Evolutionary conservation across 306 rosid species (phyloP).

Genomic region (Clitoria ternatea): DNA sequence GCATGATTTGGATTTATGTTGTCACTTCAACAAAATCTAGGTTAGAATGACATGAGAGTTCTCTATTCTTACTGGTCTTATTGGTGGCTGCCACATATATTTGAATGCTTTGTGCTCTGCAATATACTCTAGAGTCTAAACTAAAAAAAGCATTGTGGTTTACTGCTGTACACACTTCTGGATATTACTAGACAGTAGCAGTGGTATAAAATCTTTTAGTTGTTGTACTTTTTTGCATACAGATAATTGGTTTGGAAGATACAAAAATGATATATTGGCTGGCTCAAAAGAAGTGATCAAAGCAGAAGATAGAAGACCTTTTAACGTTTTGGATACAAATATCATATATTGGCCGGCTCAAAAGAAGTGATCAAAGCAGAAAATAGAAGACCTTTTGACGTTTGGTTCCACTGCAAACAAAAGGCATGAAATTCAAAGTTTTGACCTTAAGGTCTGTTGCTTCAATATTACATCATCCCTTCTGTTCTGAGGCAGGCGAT

Average conservation of each 20-base stretch:
- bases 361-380: too few relatives aligned
- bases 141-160: background rate
- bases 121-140: background rate
- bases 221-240: background rate
- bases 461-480: constrained; percentile 24
- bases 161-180: background rate
- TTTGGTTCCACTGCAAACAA: constrained; percentile 35
- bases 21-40: background rate
- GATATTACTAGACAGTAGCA: background rate
- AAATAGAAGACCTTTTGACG: constrained; percentile 45
- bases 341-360: constrained; percentile 57
- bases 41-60: background rate
- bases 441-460: background rate
- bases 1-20: background rate
- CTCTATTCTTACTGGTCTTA: background rate
- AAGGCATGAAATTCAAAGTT: background rate
- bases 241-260: constrained; percentile 75
- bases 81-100: background rate
- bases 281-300: constrained; percentile 44
- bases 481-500: constrained; percentile 53
- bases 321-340: constrained; percentile 63
- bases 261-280: constrained; percentile 52
- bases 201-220: background rate
- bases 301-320: constrained; percentile 27
- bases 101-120: too few relatives aligned